Percentiles rank a stretch among this genome's conserved stretches.
Evolutionary conservation across 148 eudicot species (phyloP).

Genomic region (Camellia sinensis): DNA sequence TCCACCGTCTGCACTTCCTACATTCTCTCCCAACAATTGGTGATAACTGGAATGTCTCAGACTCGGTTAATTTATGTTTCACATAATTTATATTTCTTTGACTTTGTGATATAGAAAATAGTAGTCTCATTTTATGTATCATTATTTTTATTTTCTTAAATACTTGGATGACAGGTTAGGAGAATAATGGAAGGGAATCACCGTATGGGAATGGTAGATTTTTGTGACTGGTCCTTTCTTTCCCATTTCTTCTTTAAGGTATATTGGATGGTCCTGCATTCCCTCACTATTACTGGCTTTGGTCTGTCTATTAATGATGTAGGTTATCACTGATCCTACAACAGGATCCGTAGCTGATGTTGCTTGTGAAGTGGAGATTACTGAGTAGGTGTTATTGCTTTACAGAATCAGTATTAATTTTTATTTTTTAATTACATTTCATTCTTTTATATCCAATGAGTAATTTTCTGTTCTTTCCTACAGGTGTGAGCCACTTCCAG

Average conservation of each 20-base stretch:
- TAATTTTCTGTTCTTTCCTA: slow-evolving; percentile 21
- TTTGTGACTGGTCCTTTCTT: slow-evolving; percentile 23
- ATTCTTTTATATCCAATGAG: background rate
- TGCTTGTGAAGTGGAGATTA: slow-evolving; percentile 98
- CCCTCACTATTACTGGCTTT: slow-evolving; percentile 7
- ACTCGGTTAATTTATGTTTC: background rate
- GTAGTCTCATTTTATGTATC: background rate
- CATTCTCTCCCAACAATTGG: background rate
- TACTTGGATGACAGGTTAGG: slow-evolving; percentile 70
- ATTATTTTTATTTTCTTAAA: background rate
- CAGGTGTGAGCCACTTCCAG: slow-evolving; percentile 98
- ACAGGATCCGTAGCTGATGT: slow-evolving; percentile 81
- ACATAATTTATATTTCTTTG: background rate
- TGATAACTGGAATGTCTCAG: background rate
- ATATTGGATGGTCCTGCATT: background rate
- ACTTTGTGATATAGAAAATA: background rate
- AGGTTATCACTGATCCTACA: slow-evolving; percentile 68
- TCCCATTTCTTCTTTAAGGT: slow-evolving; percentile 18
- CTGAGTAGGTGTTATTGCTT: slow-evolving; percentile 38
- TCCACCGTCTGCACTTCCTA: slow-evolving; percentile 13
- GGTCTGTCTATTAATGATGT: slow-evolving; percentile 23
- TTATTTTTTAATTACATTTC: background rate
- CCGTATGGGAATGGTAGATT: slow-evolving; percentile 98
- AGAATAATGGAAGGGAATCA: slow-evolving; percentile 99
- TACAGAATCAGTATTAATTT: background rate